Conservation (phyloP, 208 protist species). For the Trypanosoma scelopori region DNA sequence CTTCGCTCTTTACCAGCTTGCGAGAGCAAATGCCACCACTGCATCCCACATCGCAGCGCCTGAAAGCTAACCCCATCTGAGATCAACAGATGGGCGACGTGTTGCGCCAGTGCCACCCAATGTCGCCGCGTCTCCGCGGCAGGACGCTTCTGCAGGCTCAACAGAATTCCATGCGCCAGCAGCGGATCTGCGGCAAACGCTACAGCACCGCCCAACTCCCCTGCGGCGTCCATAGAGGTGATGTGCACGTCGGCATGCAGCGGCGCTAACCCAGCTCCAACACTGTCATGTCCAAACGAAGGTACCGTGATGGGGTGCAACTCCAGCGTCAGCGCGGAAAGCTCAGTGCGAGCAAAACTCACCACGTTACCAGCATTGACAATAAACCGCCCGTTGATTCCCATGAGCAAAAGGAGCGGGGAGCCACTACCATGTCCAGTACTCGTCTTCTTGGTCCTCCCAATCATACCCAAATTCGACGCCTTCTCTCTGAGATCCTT, state of each 20-base stretch:
- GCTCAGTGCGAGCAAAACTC: slow-evolving; percentile 7
- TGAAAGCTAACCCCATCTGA: slow-evolving; percentile 26
- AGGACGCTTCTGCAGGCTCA: slow-evolving; percentile 12
- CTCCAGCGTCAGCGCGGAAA: slow-evolving; percentile 20
- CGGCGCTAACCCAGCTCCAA: background rate
- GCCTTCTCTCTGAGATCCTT: slow-evolving; percentile 12
- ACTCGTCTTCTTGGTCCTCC: background rate
- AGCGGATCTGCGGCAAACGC: slow-evolving; percentile 21
- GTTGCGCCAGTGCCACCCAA: slow-evolving; percentile 13
- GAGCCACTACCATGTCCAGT: background rate
- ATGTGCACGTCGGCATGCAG: slow-evolving; percentile 27
- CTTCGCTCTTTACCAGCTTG: background rate
- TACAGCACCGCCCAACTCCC: slow-evolving; percentile 31
- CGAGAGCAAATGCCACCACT: slow-evolving; percentile 1
- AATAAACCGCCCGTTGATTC: slow-evolving; percentile 25
- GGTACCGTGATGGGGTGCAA: slow-evolving; percentile 13
- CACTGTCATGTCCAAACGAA: background rate
- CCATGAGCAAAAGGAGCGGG: slow-evolving; percentile 25
- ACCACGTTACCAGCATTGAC: slow-evolving; percentile 15
- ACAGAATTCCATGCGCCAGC: slow-evolving; percentile 11
- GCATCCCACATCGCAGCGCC: background rate
- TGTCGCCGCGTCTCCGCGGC: background rate
- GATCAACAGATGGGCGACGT: slow-evolving; percentile 17
- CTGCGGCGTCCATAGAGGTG: slow-evolving; percentile 25
- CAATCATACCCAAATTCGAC: background rate